Evolutionary conservation across 1,139 yeast species (phyloP).

Genomic region (Trichomonascaceae sp.): DNA sequence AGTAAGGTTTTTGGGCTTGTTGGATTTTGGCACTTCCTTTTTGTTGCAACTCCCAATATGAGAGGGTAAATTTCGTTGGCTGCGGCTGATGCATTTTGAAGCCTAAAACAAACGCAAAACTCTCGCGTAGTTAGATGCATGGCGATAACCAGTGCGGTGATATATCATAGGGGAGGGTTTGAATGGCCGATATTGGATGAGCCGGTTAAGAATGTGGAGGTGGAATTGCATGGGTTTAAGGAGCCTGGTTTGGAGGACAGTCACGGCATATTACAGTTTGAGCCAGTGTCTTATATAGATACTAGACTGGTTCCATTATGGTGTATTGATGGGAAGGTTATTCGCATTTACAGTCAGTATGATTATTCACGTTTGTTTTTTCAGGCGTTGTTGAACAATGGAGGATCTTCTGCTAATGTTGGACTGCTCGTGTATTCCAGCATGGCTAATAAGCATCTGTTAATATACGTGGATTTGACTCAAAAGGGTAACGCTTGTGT

Average conservation of each 20-base stretch:
- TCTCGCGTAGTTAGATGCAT: neutral
- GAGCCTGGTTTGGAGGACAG: neutral
- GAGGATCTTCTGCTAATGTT: slow-evolving; percentile 2
- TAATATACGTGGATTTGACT: slow-evolving; percentile 4
- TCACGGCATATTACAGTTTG: neutral
- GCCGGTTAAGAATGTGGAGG: neutral
- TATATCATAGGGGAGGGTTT: neutral
- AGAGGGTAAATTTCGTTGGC: slow-evolving; percentile 4
- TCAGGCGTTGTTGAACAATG: slow-evolving; percentile 10
- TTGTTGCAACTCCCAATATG: slow-evolving; percentile 3
- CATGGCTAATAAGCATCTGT: neutral
- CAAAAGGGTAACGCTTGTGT: neutral
- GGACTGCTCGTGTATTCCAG: neutral
- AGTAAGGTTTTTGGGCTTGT: neutral
- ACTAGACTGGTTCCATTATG: slow-evolving; percentile 22
- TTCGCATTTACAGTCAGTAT: slow-evolving; percentile 20
- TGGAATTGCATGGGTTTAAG: slow-evolving; percentile 6
- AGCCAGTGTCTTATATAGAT: slow-evolving; percentile 13
- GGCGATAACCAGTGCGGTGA: slow-evolving; percentile 5
- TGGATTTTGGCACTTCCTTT: neutral
- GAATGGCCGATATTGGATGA: neutral
- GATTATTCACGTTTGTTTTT: slow-evolving; percentile 20
- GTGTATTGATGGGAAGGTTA: slow-evolving; percentile 22
- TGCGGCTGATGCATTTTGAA: neutral
- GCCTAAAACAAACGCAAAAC: neutral